Evolutionary conservation across 176 grass and related monocot genomes (phyloP).

Genomic region (Triticum monococcum): DNA sequence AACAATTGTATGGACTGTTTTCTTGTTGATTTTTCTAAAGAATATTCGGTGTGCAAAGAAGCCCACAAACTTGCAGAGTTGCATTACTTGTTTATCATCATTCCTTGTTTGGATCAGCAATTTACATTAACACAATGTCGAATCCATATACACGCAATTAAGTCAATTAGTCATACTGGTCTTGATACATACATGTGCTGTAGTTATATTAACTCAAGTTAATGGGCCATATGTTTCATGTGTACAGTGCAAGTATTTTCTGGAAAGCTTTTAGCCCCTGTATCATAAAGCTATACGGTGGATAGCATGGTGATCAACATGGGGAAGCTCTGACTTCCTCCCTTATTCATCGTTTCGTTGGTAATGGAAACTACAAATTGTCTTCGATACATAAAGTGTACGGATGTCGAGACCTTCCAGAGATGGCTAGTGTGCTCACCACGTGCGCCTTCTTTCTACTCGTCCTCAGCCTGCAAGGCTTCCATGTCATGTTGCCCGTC

Average conservation of each 20-base stretch:
- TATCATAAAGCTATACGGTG: background rate
- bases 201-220: too few relatives aligned
- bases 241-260: background rate
- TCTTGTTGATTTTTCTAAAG: too few relatives aligned
- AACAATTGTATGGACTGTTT: too few relatives aligned
- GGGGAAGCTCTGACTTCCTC: background rate
- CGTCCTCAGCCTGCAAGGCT: background rate
- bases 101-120: too few relatives aligned
- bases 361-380: background rate
- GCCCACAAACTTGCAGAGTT: too few relatives aligned
- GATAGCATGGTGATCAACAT: background rate
- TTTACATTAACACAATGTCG: too few relatives aligned
- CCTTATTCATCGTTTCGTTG: background rate
- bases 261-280: conserved; percentile 2
- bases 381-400: background rate
- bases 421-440: background rate
- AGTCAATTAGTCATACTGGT: too few relatives aligned
- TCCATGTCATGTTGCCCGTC: background rate
- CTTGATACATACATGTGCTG: too few relatives aligned
- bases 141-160: too few relatives aligned
- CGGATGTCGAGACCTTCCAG: background rate
- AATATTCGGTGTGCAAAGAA: too few relatives aligned
- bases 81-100: too few relatives aligned
- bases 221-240: too few relatives aligned
- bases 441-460: background rate